Conservation (phyloP, 2,329 filamentous ascomycete genomes). For the Metarhizium humberi region DNA sequence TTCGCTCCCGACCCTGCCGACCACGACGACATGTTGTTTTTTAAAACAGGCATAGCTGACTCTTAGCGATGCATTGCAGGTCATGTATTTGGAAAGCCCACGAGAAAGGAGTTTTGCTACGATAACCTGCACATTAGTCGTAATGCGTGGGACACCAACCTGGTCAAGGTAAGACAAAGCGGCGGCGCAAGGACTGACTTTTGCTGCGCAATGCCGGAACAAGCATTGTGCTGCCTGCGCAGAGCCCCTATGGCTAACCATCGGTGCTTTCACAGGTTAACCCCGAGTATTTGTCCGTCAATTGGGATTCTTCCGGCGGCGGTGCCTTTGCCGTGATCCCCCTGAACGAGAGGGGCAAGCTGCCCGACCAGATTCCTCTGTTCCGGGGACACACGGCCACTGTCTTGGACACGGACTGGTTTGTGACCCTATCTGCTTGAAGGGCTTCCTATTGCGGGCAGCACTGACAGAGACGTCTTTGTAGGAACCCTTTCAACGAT, state of each 20-base stretch:
- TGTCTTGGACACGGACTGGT: slow-evolving; percentile 97
- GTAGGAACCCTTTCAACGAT: slow-evolving; percentile 93
- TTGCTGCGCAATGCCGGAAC: background rate
- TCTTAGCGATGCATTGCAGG: slow-evolving; percentile 41
- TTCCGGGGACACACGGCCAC: slow-evolving; percentile 94
- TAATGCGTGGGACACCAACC: slow-evolving; percentile 99
- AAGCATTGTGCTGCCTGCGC: background rate
- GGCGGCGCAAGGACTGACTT: background rate
- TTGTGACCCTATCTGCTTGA: slow-evolving; percentile 17
- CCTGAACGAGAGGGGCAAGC: slow-evolving; percentile 76
- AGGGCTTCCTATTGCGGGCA: slow-evolving; percentile 2
- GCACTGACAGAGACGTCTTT: background rate
- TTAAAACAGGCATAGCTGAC: background rate
- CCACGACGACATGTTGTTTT: background rate
- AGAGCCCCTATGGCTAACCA: slow-evolving; percentile 5
- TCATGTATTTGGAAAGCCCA: slow-evolving; percentile 95
- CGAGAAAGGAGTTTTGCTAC: slow-evolving; percentile 96
- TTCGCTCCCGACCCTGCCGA: background rate
- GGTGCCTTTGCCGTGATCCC: slow-evolving; percentile 96
- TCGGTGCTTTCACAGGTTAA: slow-evolving; percentile 56
- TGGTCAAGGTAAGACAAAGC: slow-evolving; percentile 68
- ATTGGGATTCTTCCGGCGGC: slow-evolving; percentile 95
- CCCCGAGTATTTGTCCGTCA: slow-evolving; percentile 90
- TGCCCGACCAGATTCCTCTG: slow-evolving; percentile 86
- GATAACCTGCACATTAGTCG: slow-evolving; percentile 94